A percentile compares a stretch with the other conserved stretches of the same genome.
These are phyloP conservation scores for Suillus variegatus DNA, from an alignment of 768 basidiomycete species.

Conservation along the genomic window DNA sequence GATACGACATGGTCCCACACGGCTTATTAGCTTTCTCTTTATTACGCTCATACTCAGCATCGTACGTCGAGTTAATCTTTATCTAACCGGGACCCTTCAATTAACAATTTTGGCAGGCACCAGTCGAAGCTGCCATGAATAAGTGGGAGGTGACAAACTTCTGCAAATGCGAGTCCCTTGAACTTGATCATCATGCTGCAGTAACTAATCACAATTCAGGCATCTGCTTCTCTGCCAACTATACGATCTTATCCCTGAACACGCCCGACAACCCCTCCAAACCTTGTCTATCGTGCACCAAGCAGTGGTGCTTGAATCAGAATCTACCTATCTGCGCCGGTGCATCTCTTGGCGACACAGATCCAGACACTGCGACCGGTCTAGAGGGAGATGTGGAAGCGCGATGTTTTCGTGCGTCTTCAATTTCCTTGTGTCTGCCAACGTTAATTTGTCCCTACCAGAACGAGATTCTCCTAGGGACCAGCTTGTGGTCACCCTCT, in stretches of 20 bases:
- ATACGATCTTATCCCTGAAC: slow-evolving; percentile 79
- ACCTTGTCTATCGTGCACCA: slow-evolving; percentile 91
- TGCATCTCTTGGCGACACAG: slow-evolving; percentile 80
- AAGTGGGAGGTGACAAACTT: slow-evolving; percentile 92
- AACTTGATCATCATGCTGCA: slow-evolving; percentile 4
- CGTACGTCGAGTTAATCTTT: slow-evolving; percentile 25
- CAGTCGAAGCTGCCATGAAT: slow-evolving; percentile 47
- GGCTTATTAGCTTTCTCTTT: slow-evolving; percentile 16
- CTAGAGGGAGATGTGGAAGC: slow-evolving; percentile 96
- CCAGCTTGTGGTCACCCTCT: slow-evolving; percentile 89
- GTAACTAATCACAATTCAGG: slow-evolving; percentile 45
- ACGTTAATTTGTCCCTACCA: slow-evolving; percentile 34
- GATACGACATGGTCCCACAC: background rate
- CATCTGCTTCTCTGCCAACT: slow-evolving; percentile 89
- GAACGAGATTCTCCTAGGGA: slow-evolving; percentile 96
- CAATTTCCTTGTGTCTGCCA: slow-evolving; percentile 30
- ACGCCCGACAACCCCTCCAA: slow-evolving; percentile 83
- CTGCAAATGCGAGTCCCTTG: slow-evolving; percentile 69
- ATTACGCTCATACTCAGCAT: slow-evolving; percentile 14
- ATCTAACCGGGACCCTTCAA: background rate
- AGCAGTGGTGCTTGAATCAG: slow-evolving; percentile 94
- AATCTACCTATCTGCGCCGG: slow-evolving; percentile 82
- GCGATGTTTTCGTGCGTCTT: slow-evolving; percentile 86
- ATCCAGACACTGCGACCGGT: slow-evolving; percentile 92
- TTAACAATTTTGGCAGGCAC: slow-evolving; percentile 32